Percentiles rank a stretch among this genome's conserved stretches.
phyloP scores from a whole-genome alignment of 2,329 filamentous ascomycete genomes.

The Reticulascus tulasneorum region DNA sequence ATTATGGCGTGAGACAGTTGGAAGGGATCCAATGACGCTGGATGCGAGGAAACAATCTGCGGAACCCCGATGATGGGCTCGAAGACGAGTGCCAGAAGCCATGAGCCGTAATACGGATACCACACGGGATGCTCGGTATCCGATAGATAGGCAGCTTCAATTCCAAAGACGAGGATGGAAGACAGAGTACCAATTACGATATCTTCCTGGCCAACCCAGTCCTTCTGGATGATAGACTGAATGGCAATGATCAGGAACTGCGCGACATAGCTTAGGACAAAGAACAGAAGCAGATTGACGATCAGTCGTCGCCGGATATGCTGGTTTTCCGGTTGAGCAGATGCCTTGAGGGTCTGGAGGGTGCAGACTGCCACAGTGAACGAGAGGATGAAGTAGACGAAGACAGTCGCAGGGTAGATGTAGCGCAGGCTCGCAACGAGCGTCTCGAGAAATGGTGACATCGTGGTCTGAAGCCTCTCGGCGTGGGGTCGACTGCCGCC shows the following conservation, averaged over 20 bases:
- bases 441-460: constrained; percentile 19
- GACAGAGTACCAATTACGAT: constrained; percentile 55
- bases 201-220: constrained; percentile 42
- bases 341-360: constrained; percentile 41
- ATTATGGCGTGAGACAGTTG: constrained; percentile 11
- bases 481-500: no score
- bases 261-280: constrained; percentile 42
- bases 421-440: constrained; percentile 51
- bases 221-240: constrained; percentile 26
- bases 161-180: constrained; percentile 60
- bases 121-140: constrained; percentile 50
- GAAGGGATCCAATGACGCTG: constrained; percentile 17
- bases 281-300: constrained; percentile 39
- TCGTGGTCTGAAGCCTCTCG: no score
- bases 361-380: constrained; percentile 49
- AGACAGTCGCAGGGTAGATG: constrained; percentile 52
- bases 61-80: constrained; percentile 45
- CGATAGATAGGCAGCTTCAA: constrained; percentile 52
- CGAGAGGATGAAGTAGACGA: constrained; percentile 53
- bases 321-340: constrained; percentile 25
- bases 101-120: constrained; percentile 62
- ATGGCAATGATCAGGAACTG: constrained; percentile 40
- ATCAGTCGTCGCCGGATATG: constrained; percentile 34
- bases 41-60: constrained; percentile 19
- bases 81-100: constrained; percentile 52